These are phyloP conservation scores for Fusarium cicatricum DNA, from an alignment of 2,329 filamentous ascomycete species.

Conservation along the genomic window DNA sequence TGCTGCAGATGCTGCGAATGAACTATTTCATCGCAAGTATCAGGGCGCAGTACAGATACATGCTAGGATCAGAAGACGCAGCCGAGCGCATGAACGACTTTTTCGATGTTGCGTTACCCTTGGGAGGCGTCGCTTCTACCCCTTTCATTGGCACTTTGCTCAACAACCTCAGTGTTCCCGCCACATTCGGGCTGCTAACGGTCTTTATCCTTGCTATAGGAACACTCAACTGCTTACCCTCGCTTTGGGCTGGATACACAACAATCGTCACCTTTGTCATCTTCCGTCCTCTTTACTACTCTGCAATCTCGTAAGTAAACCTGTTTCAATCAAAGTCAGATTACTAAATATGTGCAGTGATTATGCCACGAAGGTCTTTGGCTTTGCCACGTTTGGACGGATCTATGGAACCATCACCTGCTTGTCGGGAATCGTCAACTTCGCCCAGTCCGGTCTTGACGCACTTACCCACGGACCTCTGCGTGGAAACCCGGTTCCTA, in stretches of 20 bases:
- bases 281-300: conserved; percentile 80
- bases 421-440: conserved; percentile 75
- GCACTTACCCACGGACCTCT: conserved; percentile 60
- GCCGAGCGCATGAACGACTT: conserved; percentile 52
- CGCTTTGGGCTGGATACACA: conserved; percentile 68
- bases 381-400: conserved; percentile 81
- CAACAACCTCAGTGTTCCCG: conserved; percentile 70
- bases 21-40: conserved; percentile 77
- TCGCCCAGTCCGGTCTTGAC: conserved; percentile 75
- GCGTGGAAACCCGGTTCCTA: conserved; percentile 8
- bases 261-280: conserved; percentile 75
- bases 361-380: conserved; percentile 82
- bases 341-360: conserved; percentile 52
- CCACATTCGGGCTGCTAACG: conserved; percentile 67
- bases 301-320: conserved; percentile 67
- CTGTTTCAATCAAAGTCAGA: fast-evolving
- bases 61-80: conserved; percentile 61
- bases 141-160: conserved; percentile 77
- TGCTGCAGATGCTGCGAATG: conserved; percentile 70
- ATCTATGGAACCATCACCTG: conserved; percentile 82
- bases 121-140: conserved; percentile 73
- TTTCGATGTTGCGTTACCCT: conserved; percentile 62
- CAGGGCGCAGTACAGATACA: conserved; percentile 72
- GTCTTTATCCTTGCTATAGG: conserved; percentile 64
- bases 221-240: conserved; percentile 70